Percentiles rank a stretch among this genome's conserved stretches.
Conservation (phyloP, 2,329 filamentous ascomycete species). For the Sclerotinia spermophila region DNA sequence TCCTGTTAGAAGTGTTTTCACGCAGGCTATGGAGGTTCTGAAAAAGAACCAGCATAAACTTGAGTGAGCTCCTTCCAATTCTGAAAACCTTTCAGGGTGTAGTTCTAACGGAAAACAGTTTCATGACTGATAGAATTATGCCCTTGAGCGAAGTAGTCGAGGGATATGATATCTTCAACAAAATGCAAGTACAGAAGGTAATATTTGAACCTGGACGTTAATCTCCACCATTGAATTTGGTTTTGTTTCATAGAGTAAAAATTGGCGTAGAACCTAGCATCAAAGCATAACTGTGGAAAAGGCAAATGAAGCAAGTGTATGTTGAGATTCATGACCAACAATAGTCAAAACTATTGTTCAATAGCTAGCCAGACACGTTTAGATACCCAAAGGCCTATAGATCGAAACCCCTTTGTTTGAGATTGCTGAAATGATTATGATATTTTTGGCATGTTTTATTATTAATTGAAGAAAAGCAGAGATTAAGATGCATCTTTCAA, state of each 20-base stretch:
- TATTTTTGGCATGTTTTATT: background rate
- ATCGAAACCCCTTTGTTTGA: background rate
- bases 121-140: conserved; percentile 76
- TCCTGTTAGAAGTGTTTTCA: conserved; percentile 69
- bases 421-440: background rate
- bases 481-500: background rate
- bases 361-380: background rate
- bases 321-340: background rate
- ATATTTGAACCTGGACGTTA: conserved; percentile 50
- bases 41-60: conserved; percentile 64
- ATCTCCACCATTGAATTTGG: background rate
- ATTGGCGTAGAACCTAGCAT: too few species aligned
- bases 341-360: background rate
- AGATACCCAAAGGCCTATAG: background rate
- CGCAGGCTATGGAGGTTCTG: conserved; percentile 60
- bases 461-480: background rate
- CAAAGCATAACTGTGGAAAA: background rate
- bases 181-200: conserved; percentile 71
- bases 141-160: conserved; percentile 62
- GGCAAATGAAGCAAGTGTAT: background rate
- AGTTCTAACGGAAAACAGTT: conserved; percentile 46
- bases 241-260: background rate
- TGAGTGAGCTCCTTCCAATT: conserved; percentile 49
- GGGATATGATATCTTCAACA: conserved; percentile 68
- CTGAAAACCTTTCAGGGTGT: background rate